Base-by-base conservation (phyloP, 805 yeast species). In the Barnettozyma sucrosica region DNA sequence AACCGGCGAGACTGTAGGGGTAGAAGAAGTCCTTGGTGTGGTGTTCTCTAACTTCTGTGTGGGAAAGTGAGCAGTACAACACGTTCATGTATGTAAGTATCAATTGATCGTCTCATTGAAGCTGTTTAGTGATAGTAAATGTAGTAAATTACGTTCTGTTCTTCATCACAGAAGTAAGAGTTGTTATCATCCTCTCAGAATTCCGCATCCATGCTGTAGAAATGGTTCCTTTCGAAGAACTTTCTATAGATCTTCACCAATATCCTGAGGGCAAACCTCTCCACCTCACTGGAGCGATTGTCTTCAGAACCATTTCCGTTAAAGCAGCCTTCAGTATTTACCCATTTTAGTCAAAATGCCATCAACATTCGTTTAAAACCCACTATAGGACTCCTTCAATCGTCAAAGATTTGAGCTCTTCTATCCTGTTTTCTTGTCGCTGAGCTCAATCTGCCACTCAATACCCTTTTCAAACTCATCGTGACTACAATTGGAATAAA, bases 1-100 rank as follows among this genome's bases (percentile, higher is more conserved):
- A 23, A 90, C 97, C 0, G 99, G 98, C 1, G 85, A 86, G 36
- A 77, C 88, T 0, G 80, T 92, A 13, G 96, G 95, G 0, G 75
- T 90, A 0, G 97, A 93, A 56, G 98, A 93, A 59, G 81, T 93
- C 0, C 69, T 93, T 5, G 97, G 93, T 1, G 92, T 87, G 1
- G 93, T 93, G 0, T 93, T 93, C 61, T 82, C 96, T 2, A 85
- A 81, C 51, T 93, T 93, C 63, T 93, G 99, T 65, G 89, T 93
- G 20, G 99, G 99, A 0, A 92, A 92, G 64, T 92, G 30, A 14
- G 5, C 18, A 37, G 18, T 21, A 23, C 8, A 7, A 7, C 10
- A 23, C 14, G 7, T 4, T 5, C 10, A 21, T n/a, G 14, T 38
- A 24, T 11, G n/a, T 6, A 32, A 10, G 18, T 14, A 21, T 25